Base-by-base conservation (phyloP, 2,329 filamentous ascomycete species). In the Botryotinia globosa region DNA sequence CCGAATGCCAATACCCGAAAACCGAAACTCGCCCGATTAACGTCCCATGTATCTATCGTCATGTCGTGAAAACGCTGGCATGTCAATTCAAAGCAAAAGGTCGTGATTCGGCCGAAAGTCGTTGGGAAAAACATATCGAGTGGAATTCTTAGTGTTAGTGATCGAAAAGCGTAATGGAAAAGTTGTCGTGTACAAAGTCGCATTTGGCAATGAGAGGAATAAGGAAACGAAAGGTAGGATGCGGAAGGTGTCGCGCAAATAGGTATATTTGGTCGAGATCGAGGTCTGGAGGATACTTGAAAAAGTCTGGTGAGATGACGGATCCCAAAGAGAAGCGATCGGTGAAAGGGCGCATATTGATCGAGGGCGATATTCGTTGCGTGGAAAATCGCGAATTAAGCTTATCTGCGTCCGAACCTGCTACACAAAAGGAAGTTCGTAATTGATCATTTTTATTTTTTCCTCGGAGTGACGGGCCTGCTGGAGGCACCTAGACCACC, bases 391-490 rank as follows among this genome's bases (percentile, higher is more conserved):
- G 77, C 72, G 72, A 76, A 76, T 69, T 74, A 73, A 77, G 77
- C 75, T 90, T 94, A 97, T 92, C 94, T 93, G 86, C 94, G 92
- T 87, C 94, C 93, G 91, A 97, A 97, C 91, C 94, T 97, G 92
- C 87, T 92, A 89, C 84, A 88, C 85, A 89, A 86, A 85, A 84
- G 83, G 86, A 87, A 88, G 87, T 90, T 92, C 86, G 91, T 79
- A 80, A 91, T 85, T 87, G 87, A 86, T 87, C 86, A 89, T 88
- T 74, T 86, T 90, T 85, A 88, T 87, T 88, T 87, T 84, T 91
- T 92, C 85, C 88, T 87, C 84, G 89, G 88, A 88, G 89, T 90
- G 84, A 88, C 86, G 83, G 89, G 88, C 86, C 87, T 88, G 86
- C 88, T 87, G 51, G 70, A 72, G 62, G 70, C 51, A 85, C 88